phyloP scores from a whole-genome alignment of 768 basidiomycete genomes.

The Clavaria fumosa region DNA sequence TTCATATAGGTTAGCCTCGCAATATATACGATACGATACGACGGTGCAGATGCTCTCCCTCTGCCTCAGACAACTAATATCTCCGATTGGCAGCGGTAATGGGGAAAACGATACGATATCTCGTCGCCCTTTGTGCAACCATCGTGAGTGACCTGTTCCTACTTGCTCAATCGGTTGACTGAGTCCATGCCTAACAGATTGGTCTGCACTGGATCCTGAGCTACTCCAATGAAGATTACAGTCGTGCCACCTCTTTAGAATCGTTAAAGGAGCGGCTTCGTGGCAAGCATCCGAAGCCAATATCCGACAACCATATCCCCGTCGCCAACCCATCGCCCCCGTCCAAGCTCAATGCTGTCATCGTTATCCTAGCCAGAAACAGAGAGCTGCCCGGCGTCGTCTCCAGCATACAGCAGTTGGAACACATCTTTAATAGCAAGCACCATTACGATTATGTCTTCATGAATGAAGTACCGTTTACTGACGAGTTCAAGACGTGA shows the following conservation, averaged over 20 bases:
- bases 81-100: too few relatives aligned
- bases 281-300: neutral
- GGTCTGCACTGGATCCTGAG: constrained; percentile 27
- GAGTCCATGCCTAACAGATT: constrained; percentile 17
- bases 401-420: constrained; percentile 54
- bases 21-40: too few relatives aligned
- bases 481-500: constrained; percentile 55
- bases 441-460: constrained; percentile 81
- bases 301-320: neutral
- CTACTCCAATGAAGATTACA: constrained; percentile 31
- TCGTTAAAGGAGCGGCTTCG: neutral
- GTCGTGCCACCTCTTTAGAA: constrained; percentile 23
- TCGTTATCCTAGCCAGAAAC: constrained; percentile 47
- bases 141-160: constrained; percentile 22
- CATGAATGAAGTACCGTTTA: constrained; percentile 74
- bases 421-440: constrained; percentile 67
- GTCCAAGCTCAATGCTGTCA: constrained; percentile 23
- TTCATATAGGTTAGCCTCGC: too few relatives aligned
- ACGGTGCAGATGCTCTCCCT: too few relatives aligned
- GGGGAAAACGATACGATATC: constrained; percentile 43
- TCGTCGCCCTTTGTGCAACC: constrained; percentile 32
- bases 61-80: too few relatives aligned
- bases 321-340: neutral
- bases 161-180: neutral
- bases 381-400: constrained; percentile 43